Evolutionary conservation across 2,329 filamentous ascomycete species (phyloP).

Genomic region (Penicillium janthinellum): DNA sequence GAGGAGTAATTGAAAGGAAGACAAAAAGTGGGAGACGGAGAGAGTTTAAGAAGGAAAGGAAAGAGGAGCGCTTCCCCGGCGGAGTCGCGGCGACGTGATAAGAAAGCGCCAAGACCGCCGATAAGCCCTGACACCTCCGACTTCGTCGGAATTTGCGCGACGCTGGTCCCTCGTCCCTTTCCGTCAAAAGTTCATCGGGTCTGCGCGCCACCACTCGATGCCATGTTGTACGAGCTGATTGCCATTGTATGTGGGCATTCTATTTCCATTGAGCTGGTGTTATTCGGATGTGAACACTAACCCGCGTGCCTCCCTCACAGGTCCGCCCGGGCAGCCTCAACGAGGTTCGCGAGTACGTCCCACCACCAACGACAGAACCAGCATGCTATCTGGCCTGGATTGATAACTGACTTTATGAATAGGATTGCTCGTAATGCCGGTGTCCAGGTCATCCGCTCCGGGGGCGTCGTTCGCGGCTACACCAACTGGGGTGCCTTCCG

Average conservation of each 20-base stretch:
- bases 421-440: constrained; percentile 89
- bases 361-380: constrained; percentile 9
- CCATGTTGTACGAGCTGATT: constrained; percentile 97
- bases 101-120: constrained; percentile 32
- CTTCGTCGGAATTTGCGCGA: constrained; percentile 31
- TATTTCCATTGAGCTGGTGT: not conserved
- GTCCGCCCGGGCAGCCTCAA: constrained; percentile 85
- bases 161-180: constrained; percentile 19
- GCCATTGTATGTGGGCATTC: constrained; percentile 70
- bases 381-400: constrained; percentile 3
- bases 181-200: constrained; percentile 20
- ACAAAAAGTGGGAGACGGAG: constrained; percentile 22
- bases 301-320: constrained; percentile 50
- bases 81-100: constrained; percentile 27
- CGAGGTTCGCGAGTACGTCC: constrained; percentile 90
- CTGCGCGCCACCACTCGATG: constrained; percentile 26
- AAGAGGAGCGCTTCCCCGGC: constrained; percentile 30
- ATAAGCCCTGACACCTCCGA: constrained; percentile 27
- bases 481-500: constrained; percentile 94
- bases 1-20: constrained; percentile 12
- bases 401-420: constrained; percentile 12
- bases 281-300: constrained; percentile 14
- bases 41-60: constrained; percentile 33
- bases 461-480: constrained; percentile 88
- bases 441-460: constrained; percentile 75